Percentiles rank a stretch among this genome's conserved stretches.
Conservation (phyloP, 2,329 filamentous ascomycete species). For the Ampelomyces quisqualis region DNA sequence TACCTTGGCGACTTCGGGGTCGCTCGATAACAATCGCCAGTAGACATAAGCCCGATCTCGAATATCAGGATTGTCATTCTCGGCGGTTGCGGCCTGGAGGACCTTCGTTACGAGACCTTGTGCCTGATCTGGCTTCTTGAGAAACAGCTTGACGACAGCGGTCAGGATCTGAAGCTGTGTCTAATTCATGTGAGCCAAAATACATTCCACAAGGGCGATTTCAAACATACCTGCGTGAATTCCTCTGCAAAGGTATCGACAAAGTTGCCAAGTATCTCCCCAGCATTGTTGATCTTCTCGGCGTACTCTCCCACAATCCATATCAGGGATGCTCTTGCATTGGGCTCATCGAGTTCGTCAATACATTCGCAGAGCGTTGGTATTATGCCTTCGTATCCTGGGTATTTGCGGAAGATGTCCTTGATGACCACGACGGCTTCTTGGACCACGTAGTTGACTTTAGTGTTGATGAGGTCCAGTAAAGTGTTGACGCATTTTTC, state of each 20-base stretch:
- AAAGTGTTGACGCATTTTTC: conserved; percentile 95
- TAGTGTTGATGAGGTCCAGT: conserved; percentile 91
- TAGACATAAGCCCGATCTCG: conserved; percentile 97
- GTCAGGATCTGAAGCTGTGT: conserved; percentile 98
- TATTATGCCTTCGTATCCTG: conserved; percentile 96
- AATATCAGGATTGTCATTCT: conserved; percentile 97
- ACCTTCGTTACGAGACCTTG: conserved; percentile 93
- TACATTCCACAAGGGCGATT: too few species aligned
- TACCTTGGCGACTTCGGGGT: conserved; percentile 86
- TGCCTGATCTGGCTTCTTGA: conserved; percentile 92
- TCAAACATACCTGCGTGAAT: conserved; percentile 76
- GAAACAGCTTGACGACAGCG: conserved; percentile 93
- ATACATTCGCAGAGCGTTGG: conserved; percentile 95
- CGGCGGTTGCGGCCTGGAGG: conserved; percentile 84
- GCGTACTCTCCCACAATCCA: conserved; percentile 99
- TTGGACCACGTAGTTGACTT: conserved; percentile 98
- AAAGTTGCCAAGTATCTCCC: conserved; percentile 86
- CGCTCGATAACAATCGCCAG: conserved; percentile 92
- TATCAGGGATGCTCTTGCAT: conserved; percentile 85
- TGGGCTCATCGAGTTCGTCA: conserved; percentile 92
- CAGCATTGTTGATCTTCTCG: conserved; percentile 98
- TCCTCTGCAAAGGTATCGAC: conserved; percentile 95
- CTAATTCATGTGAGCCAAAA: conserved; percentile 52
- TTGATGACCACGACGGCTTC: conserved; percentile 99
- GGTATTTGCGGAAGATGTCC: conserved; percentile 96